Percentiles rank a stretch among this genome's conserved stretches.
Conservation (phyloP, 1,139 yeast species). For the Wickerhamomyces sp. region DNA sequence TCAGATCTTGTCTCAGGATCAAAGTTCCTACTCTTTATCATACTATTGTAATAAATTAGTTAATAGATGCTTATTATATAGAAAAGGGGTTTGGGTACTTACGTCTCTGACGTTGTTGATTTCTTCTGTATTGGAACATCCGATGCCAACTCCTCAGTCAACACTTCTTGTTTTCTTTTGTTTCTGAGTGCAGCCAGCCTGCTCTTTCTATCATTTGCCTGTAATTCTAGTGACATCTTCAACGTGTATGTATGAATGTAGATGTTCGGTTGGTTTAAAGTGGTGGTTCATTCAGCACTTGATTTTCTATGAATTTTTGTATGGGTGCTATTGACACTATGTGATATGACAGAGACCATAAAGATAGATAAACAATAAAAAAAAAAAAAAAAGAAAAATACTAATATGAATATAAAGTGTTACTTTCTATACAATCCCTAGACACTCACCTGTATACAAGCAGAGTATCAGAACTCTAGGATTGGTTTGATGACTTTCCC, state of each 20-base stretch:
- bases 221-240: conserved; percentile 32
- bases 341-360: neutral
- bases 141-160: neutral
- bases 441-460: no score
- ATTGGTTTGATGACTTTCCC: no score
- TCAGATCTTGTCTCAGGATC: conserved; percentile 29
- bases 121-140: conserved; percentile 4
- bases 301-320: no score
- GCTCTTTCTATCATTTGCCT: conserved; percentile 33
- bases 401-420: no score
- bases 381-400: no score
- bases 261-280: neutral
- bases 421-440: no score
- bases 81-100: conserved; percentile 1
- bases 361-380: no score
- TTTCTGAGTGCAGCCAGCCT: conserved; percentile 33
- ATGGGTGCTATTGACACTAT: neutral
- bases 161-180: conserved; percentile 19
- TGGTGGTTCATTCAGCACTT: neutral
- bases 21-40: conserved; percentile 27
- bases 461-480: no score
- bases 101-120: conserved; percentile 7
- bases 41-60: neutral
- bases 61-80: neutral
- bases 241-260: neutral